A percentile compares a stretch with the other conserved stretches of the same genome.
Evolutionary conservation across 2,329 filamentous ascomycete genomes (phyloP).

Genomic region (Cercospora berteroae): DNA sequence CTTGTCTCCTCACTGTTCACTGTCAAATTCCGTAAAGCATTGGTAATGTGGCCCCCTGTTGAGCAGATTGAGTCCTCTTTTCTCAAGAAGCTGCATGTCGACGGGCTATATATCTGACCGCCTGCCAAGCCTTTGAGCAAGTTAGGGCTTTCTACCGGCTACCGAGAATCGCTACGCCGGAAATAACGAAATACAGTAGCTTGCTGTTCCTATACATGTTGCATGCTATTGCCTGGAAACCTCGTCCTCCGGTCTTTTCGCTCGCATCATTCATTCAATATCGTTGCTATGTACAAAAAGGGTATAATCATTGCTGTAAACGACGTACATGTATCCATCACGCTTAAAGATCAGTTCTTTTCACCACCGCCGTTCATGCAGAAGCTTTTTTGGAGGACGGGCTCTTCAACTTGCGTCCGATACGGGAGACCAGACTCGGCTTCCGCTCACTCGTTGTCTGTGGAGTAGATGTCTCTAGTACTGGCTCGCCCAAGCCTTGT

Average conservation of each 20-base stretch:
- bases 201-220: not conserved
- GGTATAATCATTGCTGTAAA: not conserved
- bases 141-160: not conserved
- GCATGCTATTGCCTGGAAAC: not conserved
- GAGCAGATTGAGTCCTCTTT: not conserved
- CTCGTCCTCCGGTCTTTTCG: not conserved
- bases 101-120: not conserved
- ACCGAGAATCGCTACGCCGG: too few relatives aligned
- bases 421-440: constrained; percentile 2
- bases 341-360: not conserved
- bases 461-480: not conserved
- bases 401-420: constrained; percentile 7
- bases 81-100: not conserved
- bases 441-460: constrained; percentile 1
- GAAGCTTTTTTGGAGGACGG: not conserved
- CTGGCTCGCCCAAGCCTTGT: not conserved
- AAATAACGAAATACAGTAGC: too few relatives aligned
- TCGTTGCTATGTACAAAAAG: not conserved
- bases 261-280: not conserved
- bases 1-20: not conserved
- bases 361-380: not conserved
- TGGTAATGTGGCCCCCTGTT: not conserved
- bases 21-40: not conserved
- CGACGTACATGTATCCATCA: not conserved
- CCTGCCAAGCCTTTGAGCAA: not conserved